Conservation (phyloP, 495 filamentous ascomycete species). For the Thozetella sp. region DNA sequence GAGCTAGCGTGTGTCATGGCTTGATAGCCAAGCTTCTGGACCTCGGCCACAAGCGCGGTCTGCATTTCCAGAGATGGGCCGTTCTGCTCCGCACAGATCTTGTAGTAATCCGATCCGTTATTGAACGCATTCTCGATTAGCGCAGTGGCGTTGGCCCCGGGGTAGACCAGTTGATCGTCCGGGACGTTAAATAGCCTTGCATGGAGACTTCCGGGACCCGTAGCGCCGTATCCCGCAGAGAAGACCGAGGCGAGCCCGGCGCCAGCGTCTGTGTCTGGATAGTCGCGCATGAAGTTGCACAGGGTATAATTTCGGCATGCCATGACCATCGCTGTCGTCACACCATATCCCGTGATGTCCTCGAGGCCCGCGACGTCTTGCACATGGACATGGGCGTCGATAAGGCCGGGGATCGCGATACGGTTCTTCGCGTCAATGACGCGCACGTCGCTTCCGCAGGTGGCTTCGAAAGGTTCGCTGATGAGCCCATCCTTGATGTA, state of each 20-base stretch:
- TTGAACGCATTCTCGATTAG: slow-evolving; percentile 31
- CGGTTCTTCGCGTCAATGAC: slow-evolving; percentile 26
- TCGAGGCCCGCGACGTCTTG: slow-evolving; percentile 16
- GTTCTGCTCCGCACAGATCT: slow-evolving; percentile 33
- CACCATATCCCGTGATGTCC: slow-evolving; percentile 28
- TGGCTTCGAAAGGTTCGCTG: too few relatives aligned
- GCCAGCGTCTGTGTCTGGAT: too few relatives aligned
- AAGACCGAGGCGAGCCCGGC: slow-evolving; percentile 23
- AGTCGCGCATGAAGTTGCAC: slow-evolving; percentile 22
- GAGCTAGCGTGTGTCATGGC: slow-evolving; percentile 28
- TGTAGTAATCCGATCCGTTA: slow-evolving; percentile 40
- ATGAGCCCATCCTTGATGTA: too few relatives aligned
- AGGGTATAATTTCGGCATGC: slow-evolving; percentile 24
- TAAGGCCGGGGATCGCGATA: slow-evolving; percentile 34
- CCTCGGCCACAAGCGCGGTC: slow-evolving; percentile 22
- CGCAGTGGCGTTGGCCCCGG: slow-evolving; percentile 23
- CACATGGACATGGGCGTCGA: slow-evolving; percentile 32
- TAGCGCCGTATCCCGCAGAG: slow-evolving; percentile 24
- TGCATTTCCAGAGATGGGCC: slow-evolving; percentile 28
- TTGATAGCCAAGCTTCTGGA: slow-evolving; percentile 18
- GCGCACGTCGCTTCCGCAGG: too few relatives aligned
- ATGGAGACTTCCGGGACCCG: slow-evolving; percentile 16
- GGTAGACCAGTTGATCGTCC: slow-evolving; percentile 18
- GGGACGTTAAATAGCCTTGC: slow-evolving; percentile 14
- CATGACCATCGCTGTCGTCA: slow-evolving; percentile 36